A percentile compares a stretch with the other conserved stretches of the same genome.
Evolutionary conservation across 2,329 filamentous ascomycete species (phyloP).

Genomic region (Cladosporium sp.): DNA sequence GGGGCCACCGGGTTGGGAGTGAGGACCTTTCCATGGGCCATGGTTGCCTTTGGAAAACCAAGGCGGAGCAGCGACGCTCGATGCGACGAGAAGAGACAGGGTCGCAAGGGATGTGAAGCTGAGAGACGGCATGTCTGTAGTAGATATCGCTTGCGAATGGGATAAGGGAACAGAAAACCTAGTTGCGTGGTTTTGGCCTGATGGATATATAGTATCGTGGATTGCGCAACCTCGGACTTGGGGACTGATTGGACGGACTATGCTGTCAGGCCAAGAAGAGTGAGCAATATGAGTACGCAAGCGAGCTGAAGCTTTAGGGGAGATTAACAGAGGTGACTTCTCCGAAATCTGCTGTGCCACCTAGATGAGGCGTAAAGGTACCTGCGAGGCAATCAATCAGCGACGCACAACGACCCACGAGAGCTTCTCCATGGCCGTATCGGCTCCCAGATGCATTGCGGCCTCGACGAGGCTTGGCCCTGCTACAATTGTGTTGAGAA

Average conservation of each 20-base stretch:
- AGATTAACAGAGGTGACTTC: not conserved
- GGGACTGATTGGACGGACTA: not conserved
- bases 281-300: constrained; percentile 5
- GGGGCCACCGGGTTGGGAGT: not conserved
- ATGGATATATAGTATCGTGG: not conserved
- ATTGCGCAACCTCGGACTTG: not conserved
- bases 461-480: not conserved
- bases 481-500: not conserved
- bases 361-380: not conserved
- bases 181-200: no score
- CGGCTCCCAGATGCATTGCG: not conserved
- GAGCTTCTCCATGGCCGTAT: not conserved
- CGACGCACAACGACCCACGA: not conserved
- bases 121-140: not conserved
- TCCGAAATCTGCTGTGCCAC: constrained; percentile 3
- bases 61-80: constrained; percentile 3
- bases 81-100: constrained; percentile 5
- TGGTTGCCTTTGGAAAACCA: not conserved
- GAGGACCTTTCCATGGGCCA: not conserved
- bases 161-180: no score
- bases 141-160: not conserved
- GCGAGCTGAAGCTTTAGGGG: not conserved
- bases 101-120: not conserved
- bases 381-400: not conserved
- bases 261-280: not conserved